Percentiles rank a stretch among this genome's conserved stretches.
phyloP scores from a whole-genome alignment of 176 grass and related monocot genomes.

The Secale cereale region DNA sequence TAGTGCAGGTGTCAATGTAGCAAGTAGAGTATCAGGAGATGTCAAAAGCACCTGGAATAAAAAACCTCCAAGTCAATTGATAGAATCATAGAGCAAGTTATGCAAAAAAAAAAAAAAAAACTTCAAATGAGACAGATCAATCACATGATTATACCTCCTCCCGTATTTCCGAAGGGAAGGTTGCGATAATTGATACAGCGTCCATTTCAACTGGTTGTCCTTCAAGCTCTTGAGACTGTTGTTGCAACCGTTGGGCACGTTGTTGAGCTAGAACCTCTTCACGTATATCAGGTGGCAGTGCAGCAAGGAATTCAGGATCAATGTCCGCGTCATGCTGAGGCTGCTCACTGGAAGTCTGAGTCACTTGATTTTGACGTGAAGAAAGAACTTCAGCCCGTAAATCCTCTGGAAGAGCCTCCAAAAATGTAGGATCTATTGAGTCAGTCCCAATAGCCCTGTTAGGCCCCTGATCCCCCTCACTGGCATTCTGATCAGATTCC shows the following conservation, averaged over 20 bases:
- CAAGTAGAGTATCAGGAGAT: constrained; percentile 92
- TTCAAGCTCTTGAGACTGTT: constrained; percentile 88
- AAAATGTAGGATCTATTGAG: constrained; percentile 95
- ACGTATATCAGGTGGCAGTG: constrained; percentile 95
- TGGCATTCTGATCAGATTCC: constrained; percentile 56
- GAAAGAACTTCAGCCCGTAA: constrained; percentile 92
- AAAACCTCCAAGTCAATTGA: neutral
- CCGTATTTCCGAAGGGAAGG: constrained; percentile 94
- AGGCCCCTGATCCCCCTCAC: constrained; percentile 51
- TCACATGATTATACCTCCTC: constrained; percentile 69
- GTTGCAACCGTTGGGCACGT: constrained; percentile 80
- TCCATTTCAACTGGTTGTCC: constrained; percentile 99
- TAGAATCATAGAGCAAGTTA: constrained; percentile 19
- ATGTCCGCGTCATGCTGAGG: constrained; percentile 82
- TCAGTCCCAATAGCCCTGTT: constrained; percentile 47
- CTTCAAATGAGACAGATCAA: neutral
- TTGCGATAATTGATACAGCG: constrained; percentile 96
- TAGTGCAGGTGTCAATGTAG: constrained; percentile 88
- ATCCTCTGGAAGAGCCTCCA: constrained; percentile 97
- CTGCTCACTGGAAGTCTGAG: constrained; percentile 69
- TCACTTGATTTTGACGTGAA: constrained; percentile 92
- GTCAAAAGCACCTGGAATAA: constrained; percentile 88
- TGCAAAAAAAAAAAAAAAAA: neutral
- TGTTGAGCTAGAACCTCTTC: constrained; percentile 96
- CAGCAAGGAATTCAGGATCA: constrained; percentile 99